These are phyloP conservation scores for Boletus vinaceobasis DNA, from an alignment of 768 basidiomycete genomes.

Conservation along the genomic window DNA sequence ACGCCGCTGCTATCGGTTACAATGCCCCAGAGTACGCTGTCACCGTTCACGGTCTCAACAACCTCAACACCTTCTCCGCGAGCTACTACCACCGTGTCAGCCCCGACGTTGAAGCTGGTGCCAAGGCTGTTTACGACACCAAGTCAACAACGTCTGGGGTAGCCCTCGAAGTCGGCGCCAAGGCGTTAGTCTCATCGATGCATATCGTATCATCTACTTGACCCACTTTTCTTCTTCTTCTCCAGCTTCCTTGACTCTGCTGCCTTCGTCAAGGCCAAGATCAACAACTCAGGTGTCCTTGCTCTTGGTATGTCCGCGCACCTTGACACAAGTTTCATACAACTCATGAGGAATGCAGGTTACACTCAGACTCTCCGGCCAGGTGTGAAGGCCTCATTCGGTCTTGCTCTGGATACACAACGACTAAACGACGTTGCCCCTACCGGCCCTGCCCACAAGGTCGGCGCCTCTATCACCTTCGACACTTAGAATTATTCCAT, in stretches of 20 bases:
- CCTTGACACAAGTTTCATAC: background rate
- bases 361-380: constrained; percentile 94
- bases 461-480: constrained; percentile 73
- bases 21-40: constrained; percentile 95
- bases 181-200: constrained; percentile 60
- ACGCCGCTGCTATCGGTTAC: constrained; percentile 90
- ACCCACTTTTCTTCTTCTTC: background rate
- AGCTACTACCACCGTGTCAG: constrained; percentile 98
- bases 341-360: constrained; percentile 39
- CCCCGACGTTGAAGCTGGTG: constrained; percentile 89
- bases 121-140: constrained; percentile 94
- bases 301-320: constrained; percentile 56
- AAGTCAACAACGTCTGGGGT: constrained; percentile 86
- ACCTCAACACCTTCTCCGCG: constrained; percentile 89
- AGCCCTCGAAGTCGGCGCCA: constrained; percentile 90
- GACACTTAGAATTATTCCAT: constrained; percentile 50
- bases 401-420: constrained; percentile 93
- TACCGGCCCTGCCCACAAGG: constrained; percentile 75
- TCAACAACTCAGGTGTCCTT: constrained; percentile 93
- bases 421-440: constrained; percentile 73
- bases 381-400: constrained; percentile 89
- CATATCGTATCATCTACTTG: background rate
- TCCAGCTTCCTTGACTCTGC: constrained; percentile 77
- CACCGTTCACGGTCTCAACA: constrained; percentile 91
- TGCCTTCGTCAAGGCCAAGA: constrained; percentile 96